Evolutionary conservation across 2,329 filamentous ascomycete species (phyloP), one percentile per base, ranked within the genome.

Genomic region (Ustulina deusta): DNA sequence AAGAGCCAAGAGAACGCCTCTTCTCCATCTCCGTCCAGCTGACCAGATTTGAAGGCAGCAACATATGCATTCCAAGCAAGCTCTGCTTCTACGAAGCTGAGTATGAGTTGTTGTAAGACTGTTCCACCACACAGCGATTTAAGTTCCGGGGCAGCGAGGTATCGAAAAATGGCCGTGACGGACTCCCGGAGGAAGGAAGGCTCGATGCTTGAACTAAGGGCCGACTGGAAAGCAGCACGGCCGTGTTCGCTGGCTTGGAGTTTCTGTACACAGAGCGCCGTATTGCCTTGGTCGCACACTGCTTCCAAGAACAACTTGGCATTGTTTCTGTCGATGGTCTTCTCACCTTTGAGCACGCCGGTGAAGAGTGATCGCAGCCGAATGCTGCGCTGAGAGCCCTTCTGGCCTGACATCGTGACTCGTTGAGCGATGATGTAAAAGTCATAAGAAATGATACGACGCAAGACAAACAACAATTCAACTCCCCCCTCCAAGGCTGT

Each of bases 101-200:
- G 61, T 38, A 63, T 49, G 17, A 63, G 22, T 10, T 57, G 51
- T 40, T 63, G 51, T 3, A 63, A 49, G 17, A 63, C 42, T 9
- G 42, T 49, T 49, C 61, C 61, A 42, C 40, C 61, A 56, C 61
- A 63, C 49, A 63, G 6, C 7, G 61, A 49, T n/a, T 57, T 56
- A 7, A 63, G 51, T 40, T 57, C 61, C 6, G 52, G 51, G 2
- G 52, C 52, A 7, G 61, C 15, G 61, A 63, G 61, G 32, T 63
- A 63, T 63, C 4, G 22, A 32, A 63, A 44, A 22, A 63, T 32
- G 22, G 42, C 20, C 3, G 52, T 63, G 42, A 56, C 9, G 77
- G 51, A 4, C 72, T 71, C 9, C 77, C 70, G 0, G 75, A 75
- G 5, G 71, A 57, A 10, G 75, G 70, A 46, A 44, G 46, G 34